Evolutionary conservation across 2,329 filamentous ascomycete genomes (phyloP), one percentile per base, ranked within the genome.

Genomic region (Aaosphaeria pasadenensis): DNA sequence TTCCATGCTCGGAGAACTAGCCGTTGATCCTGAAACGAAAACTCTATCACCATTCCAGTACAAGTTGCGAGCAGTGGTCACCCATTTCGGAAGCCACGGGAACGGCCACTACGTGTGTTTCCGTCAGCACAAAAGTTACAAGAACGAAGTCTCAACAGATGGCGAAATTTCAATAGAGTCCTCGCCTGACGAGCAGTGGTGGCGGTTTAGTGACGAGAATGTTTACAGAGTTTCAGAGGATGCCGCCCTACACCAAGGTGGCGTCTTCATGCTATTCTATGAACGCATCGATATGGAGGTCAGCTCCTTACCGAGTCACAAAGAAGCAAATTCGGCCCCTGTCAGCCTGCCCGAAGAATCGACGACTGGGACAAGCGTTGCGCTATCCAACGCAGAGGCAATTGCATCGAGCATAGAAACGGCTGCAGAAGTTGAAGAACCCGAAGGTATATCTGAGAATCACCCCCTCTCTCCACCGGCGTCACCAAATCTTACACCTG

Each of bases 241-340:
- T 7, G 79, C 81, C 30, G 88, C 95, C 0, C 74, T 94, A 44
- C 79, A 77, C 2, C 86, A 95, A 57, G 85, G 85, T 0, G 90
- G 89, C 1, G 92, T 91, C 0, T 97, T 97, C 65, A 97, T 99
- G 92, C 79, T 97, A 1, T 97, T 97, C 68, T 99, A 97, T 67
- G 92, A 99, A 53, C 66, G 61, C n/a, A 52, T 64, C 35, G 57
- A 64, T 36, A 9, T 30, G 29, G 50, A 51, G 66, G 83, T 82
- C 42, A 74, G 87, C 4, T 24, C 45, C 5, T 31, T 38, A 39
- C n/a, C n/a, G 33, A 1, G 32, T 6, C 24, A 30, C 32, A 32
- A 42, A 2, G 39, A 47, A 5, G 7, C 42, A 24, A 13, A 36
- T 0, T 3, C 48, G 36, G 11, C 29, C 7, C 30, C 42, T 17